phyloP scores from a whole-genome alignment of 164 flowering plant species.

The Magnolia changhungtana region DNA sequence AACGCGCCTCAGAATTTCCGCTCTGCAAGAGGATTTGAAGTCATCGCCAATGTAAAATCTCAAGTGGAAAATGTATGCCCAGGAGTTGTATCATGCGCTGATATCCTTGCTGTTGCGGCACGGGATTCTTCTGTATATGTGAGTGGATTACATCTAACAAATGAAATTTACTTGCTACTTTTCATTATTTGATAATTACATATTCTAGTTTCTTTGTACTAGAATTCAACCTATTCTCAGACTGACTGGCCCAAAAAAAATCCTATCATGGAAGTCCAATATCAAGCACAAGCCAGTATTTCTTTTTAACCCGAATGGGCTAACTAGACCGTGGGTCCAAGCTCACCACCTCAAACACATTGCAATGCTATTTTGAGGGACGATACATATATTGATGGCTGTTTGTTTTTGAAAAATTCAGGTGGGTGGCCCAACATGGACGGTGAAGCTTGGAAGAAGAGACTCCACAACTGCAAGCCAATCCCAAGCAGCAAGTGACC shows the following conservation, averaged over 20 bases:
- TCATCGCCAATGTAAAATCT: conserved; percentile 33
- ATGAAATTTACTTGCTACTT: too few relatives aligned
- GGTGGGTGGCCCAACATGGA: conserved; percentile 8
- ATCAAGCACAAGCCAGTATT: background rate
- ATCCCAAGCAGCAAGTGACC: background rate
- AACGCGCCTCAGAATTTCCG: conserved; percentile 24
- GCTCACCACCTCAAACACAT: background rate
- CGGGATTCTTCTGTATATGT: conserved; percentile 17
- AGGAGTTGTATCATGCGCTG: conserved; percentile 39
- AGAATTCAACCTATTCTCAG: too few relatives aligned
- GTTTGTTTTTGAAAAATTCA: background rate
- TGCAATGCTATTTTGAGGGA: background rate
- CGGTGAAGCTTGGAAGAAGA: conserved; percentile 25
- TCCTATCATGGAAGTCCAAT: background rate
- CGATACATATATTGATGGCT: background rate
- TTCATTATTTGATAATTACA: too few relatives aligned
- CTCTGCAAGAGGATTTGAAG: conserved; percentile 30
- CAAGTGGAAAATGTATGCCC: conserved; percentile 25
- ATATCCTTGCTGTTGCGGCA: conserved; percentile 27
- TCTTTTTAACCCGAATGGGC: background rate
- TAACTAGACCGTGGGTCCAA: background rate
- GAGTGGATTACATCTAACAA: conserved; percentile 3
- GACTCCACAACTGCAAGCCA: conserved; percentile 12
- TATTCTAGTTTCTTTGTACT: too few relatives aligned
- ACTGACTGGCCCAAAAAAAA: too few relatives aligned